Percentiles rank a stretch among this genome's conserved stretches.
These are phyloP conservation scores for Nicotiana sylvestris DNA, from an alignment of 257 asterid genomes.

Conservation along the genomic window DNA sequence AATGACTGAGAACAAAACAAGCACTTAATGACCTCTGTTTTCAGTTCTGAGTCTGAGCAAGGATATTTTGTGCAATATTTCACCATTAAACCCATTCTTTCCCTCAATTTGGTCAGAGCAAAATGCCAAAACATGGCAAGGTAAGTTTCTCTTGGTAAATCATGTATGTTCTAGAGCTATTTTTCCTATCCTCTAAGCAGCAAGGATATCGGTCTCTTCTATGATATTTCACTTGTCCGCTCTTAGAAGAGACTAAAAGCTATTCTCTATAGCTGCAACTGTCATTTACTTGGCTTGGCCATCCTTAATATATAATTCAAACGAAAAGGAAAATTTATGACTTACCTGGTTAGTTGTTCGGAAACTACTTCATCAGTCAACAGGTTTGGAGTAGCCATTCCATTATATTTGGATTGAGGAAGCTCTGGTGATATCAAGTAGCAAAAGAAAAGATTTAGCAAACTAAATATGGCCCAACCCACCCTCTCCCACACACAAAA, in stretches of 20 bases:
- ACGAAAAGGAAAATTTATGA: not conserved
- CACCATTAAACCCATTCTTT: not conserved
- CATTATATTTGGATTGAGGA: conserved; percentile 24
- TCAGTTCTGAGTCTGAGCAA: not conserved
- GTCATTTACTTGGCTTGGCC: conserved; percentile 6
- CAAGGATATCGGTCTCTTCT: not conserved
- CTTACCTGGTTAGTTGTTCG: conserved; percentile 90
- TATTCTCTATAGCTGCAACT: not conserved
- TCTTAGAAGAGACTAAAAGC: not conserved
- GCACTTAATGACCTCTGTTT: not conserved
- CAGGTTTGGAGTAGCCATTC: conserved; percentile 35
- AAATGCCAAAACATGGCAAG: not conserved
- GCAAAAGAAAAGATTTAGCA: conserved; percentile 9
- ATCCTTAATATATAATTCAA: not conserved
- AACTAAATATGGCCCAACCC: not conserved
- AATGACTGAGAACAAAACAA: not conserved
- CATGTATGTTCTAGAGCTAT: not conserved
- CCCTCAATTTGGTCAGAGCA: not conserved
- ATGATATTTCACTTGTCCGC: not conserved
- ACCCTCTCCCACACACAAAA: not conserved
- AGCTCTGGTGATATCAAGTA: conserved; percentile 1
- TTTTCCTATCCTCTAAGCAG: not conserved
- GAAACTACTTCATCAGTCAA: conserved; percentile 86
- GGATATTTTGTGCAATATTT: not conserved
- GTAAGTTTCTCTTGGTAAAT: not conserved